Percentiles rank a stretch among this genome's conserved stretches.
Evolutionary conservation across 2,329 filamentous ascomycete genomes (phyloP).

Genomic region (Phialophora tarda): DNA sequence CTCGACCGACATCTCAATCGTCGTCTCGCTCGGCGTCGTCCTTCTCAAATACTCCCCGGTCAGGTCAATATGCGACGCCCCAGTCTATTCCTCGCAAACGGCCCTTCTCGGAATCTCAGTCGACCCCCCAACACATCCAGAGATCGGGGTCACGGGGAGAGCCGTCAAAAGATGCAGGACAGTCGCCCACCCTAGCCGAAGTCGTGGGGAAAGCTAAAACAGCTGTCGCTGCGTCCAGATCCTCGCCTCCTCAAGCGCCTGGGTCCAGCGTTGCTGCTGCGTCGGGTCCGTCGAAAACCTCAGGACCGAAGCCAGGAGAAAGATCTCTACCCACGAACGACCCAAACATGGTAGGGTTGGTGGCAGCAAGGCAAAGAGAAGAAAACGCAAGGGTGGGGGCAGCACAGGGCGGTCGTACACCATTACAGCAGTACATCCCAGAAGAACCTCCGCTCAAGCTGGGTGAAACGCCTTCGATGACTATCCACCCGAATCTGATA

Average conservation of each 20-base stretch:
- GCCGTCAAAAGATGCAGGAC: not conserved
- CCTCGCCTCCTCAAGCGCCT: not conserved
- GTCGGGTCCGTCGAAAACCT: constrained; percentile 11
- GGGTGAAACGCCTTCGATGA: constrained; percentile 27
- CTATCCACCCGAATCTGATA: constrained; percentile 31
- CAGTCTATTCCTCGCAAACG: constrained; percentile 18
- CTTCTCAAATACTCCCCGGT: constrained; percentile 4
- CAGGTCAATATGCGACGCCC: constrained; percentile 6
- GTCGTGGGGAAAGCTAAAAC: constrained; percentile 7
- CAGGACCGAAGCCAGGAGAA: constrained; percentile 26
- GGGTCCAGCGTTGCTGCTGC: not conserved
- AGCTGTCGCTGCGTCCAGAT: not conserved
- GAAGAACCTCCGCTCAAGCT: constrained; percentile 29
- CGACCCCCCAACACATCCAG: constrained; percentile 3
- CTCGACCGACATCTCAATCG: constrained; percentile 21
- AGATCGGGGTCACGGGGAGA: constrained; percentile 3
- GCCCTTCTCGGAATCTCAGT: constrained; percentile 17
- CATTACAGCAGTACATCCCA: not conserved
- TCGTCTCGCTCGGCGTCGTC: constrained; percentile 12
- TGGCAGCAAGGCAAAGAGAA: constrained; percentile 30
- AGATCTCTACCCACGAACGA: constrained; percentile 20
- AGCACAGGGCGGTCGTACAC: not conserved
- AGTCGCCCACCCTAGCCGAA: not conserved
- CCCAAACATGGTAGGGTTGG: constrained; percentile 26
- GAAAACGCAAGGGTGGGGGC: constrained; percentile 11